Conservation (phyloP, 768 basidiomycete genomes). For the Psilocybe subaeruginosa region DNA sequence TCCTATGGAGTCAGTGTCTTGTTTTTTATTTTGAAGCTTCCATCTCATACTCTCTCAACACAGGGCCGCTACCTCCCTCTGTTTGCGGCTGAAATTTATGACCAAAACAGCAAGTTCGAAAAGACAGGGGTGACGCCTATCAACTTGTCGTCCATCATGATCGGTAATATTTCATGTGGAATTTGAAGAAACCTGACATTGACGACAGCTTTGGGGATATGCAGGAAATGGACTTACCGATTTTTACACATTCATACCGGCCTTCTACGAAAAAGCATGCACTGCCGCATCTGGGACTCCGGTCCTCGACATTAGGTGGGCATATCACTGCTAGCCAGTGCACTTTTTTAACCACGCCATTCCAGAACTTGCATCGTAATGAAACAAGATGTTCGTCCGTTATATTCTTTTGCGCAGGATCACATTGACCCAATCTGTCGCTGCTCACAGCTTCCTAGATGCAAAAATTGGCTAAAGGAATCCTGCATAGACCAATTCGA, state of each 20-base stretch:
- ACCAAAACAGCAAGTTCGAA: slow-evolving; percentile 62
- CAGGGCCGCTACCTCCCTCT: slow-evolving; percentile 74
- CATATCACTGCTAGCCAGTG: neutral
- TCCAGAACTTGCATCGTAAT: neutral
- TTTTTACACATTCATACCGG: slow-evolving; percentile 41
- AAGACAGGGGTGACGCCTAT: slow-evolving; percentile 55
- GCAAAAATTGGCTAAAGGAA: slow-evolving; percentile 54
- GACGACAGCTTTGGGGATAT: neutral
- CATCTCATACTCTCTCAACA: neutral
- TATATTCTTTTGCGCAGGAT: neutral
- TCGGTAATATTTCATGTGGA: slow-evolving; percentile 42
- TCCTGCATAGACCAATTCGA: slow-evolving; percentile 70
- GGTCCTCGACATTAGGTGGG: slow-evolving; percentile 45
- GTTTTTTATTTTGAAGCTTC: neutral
- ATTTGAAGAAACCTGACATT: too few species aligned
- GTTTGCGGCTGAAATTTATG: slow-evolving; percentile 77
- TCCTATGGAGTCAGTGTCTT: slow-evolving; percentile 66
- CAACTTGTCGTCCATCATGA: slow-evolving; percentile 73
- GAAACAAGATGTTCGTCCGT: neutral
- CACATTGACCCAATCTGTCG: neutral
- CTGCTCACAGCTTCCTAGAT: slow-evolving; percentile 57
- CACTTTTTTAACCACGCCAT: neutral
- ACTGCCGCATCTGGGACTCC: slow-evolving; percentile 51
- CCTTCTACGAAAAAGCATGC: slow-evolving; percentile 56
- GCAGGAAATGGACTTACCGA: slow-evolving; percentile 68